phyloP scores from a whole-genome alignment of 2,329 filamentous ascomycete genomes.

The Epichloe amarillans region DNA sequence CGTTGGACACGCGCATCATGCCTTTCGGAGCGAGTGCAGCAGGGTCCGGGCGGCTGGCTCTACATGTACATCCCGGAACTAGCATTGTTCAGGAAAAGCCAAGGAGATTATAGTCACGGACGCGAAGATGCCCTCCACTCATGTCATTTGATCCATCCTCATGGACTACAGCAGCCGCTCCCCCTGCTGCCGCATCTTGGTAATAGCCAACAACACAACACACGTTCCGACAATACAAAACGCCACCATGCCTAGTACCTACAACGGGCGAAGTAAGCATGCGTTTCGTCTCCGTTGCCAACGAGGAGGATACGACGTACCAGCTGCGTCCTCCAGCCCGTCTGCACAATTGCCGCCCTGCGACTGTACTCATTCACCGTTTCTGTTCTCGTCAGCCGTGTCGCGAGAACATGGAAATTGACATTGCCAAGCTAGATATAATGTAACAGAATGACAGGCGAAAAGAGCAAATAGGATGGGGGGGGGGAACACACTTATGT shows the following conservation, averaged over 20 bases:
- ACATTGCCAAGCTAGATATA: background rate
- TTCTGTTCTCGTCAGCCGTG: slow-evolving; percentile 23
- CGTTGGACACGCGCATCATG: too few relatives aligned
- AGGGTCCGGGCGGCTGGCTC: too few relatives aligned
- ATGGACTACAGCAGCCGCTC: too few relatives aligned
- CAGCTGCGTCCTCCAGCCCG: slow-evolving; percentile 81
- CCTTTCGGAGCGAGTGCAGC: too few relatives aligned
- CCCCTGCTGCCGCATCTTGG: slow-evolving; percentile 10
- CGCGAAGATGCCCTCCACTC: too few relatives aligned
- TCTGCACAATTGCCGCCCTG: slow-evolving; percentile 74
- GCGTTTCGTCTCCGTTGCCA: background rate
- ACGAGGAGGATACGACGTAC: slow-evolving; percentile 33
- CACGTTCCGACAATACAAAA: slow-evolving; percentile 52
- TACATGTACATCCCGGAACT: too few relatives aligned
- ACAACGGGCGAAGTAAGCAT: too few relatives aligned
- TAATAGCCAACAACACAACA: slow-evolving; percentile 44
- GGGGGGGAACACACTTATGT: slow-evolving; percentile 42
- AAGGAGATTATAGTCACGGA: too few relatives aligned
- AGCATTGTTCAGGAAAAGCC: too few relatives aligned
- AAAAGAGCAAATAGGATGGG: too few relatives aligned
- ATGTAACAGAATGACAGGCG: background rate
- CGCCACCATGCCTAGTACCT: slow-evolving; percentile 51
- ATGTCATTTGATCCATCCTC: too few relatives aligned
- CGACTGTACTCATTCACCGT: slow-evolving; percentile 69
- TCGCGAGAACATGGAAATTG: background rate